Percentiles rank a stretch among this genome's conserved stretches.
Conservation (phyloP, 2,329 filamentous ascomycete species). For the Phoma herbarum region DNA sequence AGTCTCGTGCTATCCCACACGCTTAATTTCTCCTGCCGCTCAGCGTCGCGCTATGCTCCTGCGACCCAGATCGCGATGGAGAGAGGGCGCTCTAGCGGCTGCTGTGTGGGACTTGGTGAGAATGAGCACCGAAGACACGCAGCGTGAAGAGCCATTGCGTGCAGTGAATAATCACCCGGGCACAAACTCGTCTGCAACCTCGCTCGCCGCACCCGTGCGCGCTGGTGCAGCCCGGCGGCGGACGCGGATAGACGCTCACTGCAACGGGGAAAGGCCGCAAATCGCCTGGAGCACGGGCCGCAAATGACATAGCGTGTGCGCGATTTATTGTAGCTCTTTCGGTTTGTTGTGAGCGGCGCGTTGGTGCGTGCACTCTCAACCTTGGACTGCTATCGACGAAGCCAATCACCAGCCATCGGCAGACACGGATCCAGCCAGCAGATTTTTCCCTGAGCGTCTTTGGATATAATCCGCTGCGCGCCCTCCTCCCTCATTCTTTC, state of each 20-base stretch:
- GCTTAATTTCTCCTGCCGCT: constrained; percentile 36
- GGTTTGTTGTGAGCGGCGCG: constrained; percentile 25
- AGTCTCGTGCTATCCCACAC: constrained; percentile 32
- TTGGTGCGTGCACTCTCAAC: constrained; percentile 23
- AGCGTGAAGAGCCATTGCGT: not conserved
- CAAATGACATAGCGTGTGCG: constrained; percentile 26
- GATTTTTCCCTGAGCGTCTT: constrained; percentile 42
- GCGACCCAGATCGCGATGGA: constrained; percentile 20
- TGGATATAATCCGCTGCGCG: constrained; percentile 32
- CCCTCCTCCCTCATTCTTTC: constrained; percentile 30
- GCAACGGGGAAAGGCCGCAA: constrained; percentile 28
- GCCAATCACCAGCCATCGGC: constrained; percentile 27
- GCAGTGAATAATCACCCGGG: not conserved
- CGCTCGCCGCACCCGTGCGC: constrained; percentile 11
- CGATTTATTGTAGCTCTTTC: constrained; percentile 28
- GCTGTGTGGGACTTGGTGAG: constrained; percentile 1
- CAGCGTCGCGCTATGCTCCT: constrained; percentile 26
- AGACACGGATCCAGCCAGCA: constrained; percentile 29
- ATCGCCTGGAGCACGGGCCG: constrained; percentile 25
- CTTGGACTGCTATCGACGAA: constrained; percentile 24
- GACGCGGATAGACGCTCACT: constrained; percentile 22
- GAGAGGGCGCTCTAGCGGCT: not conserved
- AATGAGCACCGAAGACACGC: constrained; percentile 1
- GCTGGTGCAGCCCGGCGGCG: constrained; percentile 17
- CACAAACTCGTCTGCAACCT: not conserved